These are phyloP conservation scores for Prunus campanulata DNA, from an alignment of 306 rosid species.

Conservation along the genomic window DNA sequence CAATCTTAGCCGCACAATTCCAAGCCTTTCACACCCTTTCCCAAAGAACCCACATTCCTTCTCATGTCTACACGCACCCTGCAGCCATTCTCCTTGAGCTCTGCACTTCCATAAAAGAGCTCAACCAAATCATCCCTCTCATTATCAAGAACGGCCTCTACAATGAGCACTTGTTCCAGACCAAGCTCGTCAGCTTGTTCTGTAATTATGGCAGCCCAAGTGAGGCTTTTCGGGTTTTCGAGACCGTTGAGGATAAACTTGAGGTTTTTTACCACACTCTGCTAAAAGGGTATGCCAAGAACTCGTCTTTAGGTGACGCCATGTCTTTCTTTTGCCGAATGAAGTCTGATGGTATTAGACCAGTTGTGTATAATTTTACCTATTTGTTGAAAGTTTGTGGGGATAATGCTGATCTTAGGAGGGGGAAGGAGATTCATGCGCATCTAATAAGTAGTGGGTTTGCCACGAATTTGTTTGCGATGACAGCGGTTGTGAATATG, in stretches of 20 bases:
- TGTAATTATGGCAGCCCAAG: constrained; percentile 54
- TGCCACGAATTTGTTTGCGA: constrained; percentile 68
- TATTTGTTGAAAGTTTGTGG: constrained; percentile 78
- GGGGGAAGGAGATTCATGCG: constrained; percentile 82
- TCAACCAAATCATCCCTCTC: constrained; percentile 71
- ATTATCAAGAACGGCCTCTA: constrained; percentile 72
- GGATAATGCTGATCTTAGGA: constrained; percentile 55
- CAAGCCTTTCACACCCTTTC: constrained; percentile 37
- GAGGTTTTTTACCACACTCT: constrained; percentile 85
- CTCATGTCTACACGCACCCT: constrained; percentile 81
- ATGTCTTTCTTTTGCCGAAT: constrained; percentile 55
- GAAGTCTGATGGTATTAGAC: constrained; percentile 55
- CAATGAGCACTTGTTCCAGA: constrained; percentile 66
- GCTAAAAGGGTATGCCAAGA: constrained; percentile 81
- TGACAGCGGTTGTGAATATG: constrained; percentile 79
- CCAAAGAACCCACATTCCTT: constrained; percentile 63
- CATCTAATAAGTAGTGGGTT: constrained; percentile 56
- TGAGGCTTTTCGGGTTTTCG: constrained; percentile 74
- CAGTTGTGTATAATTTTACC: constrained; percentile 81
- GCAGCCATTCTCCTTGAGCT: constrained; percentile 76
- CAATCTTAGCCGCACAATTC: background rate
- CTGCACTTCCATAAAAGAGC: constrained; percentile 64
- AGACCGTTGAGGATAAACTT: constrained; percentile 52
- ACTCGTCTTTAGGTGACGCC: constrained; percentile 43
- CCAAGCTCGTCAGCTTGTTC: constrained; percentile 81